Evolutionary conservation across 2,329 filamentous ascomycete species (phyloP), one percentile per base, ranked within the genome.

Genomic region (Dryadomyces quercivorus): DNA sequence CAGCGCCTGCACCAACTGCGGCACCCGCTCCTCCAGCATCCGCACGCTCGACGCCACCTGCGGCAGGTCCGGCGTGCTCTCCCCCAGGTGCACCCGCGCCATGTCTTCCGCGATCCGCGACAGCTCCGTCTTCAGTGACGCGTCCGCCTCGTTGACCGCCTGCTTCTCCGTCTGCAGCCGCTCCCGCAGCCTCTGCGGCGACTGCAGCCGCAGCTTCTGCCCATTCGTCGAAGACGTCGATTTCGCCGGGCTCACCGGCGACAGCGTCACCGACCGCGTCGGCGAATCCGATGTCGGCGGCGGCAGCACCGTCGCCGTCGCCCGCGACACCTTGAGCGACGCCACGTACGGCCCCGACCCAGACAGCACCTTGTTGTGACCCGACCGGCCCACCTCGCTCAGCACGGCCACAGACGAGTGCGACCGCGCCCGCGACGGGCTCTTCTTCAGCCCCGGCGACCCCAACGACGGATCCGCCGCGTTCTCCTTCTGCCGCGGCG

Each of bases 91-190:
- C 44, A 81, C 69, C 42, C 74, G 73, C 20, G 82, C 82, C 71
- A 95, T 81, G 66, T 96, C 90, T 56, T 88, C 82, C 1, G 86
- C 80, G 61, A 96, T 92, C 59, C 85, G 85, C 51, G 80, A 81
- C 9, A 96, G 73, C 65, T 96, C 91, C 5, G 81, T 80, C 65
- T 85, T 81, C 15, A 96, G 69, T 3, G 78, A 78, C 2, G 77
- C 75, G 58, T 91, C 87, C 0, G 84, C 82, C 9, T 83, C 81
- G 5, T 82, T 80, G 16, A 91, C 81, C 0, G 84, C 79, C 54
- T 80, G 82, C 67, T 90, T 89, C 66, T 95, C 90, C 50, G 81
- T 84, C 62, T 92, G 85, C 0, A 96, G 75, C 38, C 92, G 84
- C 70, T 96, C 91, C 18, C 91, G 86, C 20, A 92, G 73, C 65